These are phyloP conservation scores for Capsicum chinense DNA, from an alignment of 257 asterid genomes.

Conservation along the genomic window DNA sequence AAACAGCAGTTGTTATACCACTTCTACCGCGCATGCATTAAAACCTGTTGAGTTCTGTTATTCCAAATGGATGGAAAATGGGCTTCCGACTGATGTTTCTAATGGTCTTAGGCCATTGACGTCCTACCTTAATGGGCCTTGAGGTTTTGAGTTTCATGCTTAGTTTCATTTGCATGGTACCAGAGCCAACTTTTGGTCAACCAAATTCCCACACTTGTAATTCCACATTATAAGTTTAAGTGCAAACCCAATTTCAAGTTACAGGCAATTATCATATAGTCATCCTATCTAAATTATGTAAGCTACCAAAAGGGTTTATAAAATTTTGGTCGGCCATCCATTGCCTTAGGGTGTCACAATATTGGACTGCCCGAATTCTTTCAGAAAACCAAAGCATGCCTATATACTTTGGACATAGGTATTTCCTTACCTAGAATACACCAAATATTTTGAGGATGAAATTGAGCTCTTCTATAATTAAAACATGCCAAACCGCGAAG, in stretches of 20 bases:
- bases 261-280: no score
- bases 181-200: no score
- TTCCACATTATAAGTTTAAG: neutral
- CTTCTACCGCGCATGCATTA: neutral
- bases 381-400: neutral
- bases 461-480: constrained; percentile 13
- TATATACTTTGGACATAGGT: neutral
- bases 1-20: neutral
- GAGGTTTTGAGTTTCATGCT: neutral
- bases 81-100: neutral
- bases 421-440: neutral
- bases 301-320: neutral
- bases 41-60: neutral
- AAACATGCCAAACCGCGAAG: neutral
- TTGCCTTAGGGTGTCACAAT: neutral
- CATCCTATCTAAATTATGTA: neutral
- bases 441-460: neutral
- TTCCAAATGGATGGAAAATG: neutral
- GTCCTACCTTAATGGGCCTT: neutral
- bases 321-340: neutral
- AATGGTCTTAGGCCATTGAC: neutral
- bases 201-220: no score
- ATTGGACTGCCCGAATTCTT: neutral
- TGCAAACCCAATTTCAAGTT: neutral
- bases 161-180: neutral